phyloP scores from a whole-genome alignment of 495 filamentous ascomycete species.

The Penicillium nucicola region DNA sequence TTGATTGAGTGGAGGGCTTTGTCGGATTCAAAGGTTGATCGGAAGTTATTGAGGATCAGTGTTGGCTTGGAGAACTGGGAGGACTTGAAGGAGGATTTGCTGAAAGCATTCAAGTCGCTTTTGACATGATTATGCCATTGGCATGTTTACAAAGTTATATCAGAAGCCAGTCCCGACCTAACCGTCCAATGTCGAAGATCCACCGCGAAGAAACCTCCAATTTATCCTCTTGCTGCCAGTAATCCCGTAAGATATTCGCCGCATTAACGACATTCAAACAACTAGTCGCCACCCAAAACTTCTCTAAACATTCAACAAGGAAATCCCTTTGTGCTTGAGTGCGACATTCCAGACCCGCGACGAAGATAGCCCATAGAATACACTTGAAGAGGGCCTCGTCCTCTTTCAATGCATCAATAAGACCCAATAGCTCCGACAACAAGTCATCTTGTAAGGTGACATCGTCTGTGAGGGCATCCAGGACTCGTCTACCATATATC shows the following conservation, averaged over 20 bases:
- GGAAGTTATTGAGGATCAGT: constrained; percentile 68
- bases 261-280: constrained; percentile 41
- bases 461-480: constrained; percentile 21
- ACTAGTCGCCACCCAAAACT: constrained; percentile 34
- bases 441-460: constrained; percentile 27
- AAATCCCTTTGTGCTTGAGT: constrained; percentile 24
- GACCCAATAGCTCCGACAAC: constrained; percentile 37
- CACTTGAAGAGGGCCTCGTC: constrained; percentile 51
- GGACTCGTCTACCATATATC: constrained; percentile 32
- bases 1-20: constrained; percentile 68
- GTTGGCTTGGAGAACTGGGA: constrained; percentile 78
- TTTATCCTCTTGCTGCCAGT: constrained; percentile 22
- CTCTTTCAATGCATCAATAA: constrained; percentile 43
- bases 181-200: constrained; percentile 37
- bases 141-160: constrained; percentile 19
- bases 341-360: constrained; percentile 50
- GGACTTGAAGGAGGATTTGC: constrained; percentile 71
- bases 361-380: constrained; percentile 56
- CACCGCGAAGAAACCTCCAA: constrained; percentile 18
- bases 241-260: constrained; percentile 23
- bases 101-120: constrained; percentile 52
- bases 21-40: constrained; percentile 69
- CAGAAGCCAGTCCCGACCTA: constrained; percentile 40
- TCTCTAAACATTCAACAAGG: constrained; percentile 25
- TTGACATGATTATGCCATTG: not conserved